A percentile compares a stretch with the other conserved stretches of the same genome.
These are phyloP conservation scores for Chimonanthus praecox DNA, from an alignment of 164 flowering plant species.

Conservation along the genomic window DNA sequence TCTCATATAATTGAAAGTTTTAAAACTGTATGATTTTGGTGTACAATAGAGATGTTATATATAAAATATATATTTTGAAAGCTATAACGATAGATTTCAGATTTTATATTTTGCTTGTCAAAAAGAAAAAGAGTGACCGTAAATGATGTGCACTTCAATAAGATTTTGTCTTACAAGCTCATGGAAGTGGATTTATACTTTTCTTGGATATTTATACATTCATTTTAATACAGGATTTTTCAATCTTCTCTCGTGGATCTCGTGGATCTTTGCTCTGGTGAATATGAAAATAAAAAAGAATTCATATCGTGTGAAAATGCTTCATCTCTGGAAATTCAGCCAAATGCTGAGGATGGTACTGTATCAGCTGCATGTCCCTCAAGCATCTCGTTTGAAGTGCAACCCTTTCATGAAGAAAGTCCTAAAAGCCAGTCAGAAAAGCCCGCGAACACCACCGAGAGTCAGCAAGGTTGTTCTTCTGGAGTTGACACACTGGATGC, in stretches of 20 bases:
- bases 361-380: neutral
- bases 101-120: neutral
- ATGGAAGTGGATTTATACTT: neutral
- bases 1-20: too few relatives aligned
- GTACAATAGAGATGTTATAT: too few relatives aligned
- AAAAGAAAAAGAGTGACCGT: neutral
- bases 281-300: conserved; percentile 21
- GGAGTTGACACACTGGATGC: conserved; percentile 23
- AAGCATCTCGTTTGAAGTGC: conserved; percentile 1
- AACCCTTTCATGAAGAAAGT: conserved; percentile 30
- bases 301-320: conserved; percentile 14
- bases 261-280: conserved; percentile 30
- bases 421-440: conserved; percentile 12
- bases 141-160: neutral
- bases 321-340: neutral
- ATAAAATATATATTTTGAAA: too few relatives aligned
- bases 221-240: conserved; percentile 49
- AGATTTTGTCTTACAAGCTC: neutral
- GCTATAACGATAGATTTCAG: too few relatives aligned
- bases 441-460: conserved; percentile 21
- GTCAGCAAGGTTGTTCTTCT: conserved; percentile 21
- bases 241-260: conserved; percentile 45
- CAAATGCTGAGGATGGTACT: conserved; percentile 15
- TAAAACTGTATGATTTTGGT: too few relatives aligned
- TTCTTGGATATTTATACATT: neutral